These are phyloP conservation scores for Penicillium rolfsii DNA, from an alignment of 2,329 filamentous ascomycete species.

Conservation along the genomic window DNA sequence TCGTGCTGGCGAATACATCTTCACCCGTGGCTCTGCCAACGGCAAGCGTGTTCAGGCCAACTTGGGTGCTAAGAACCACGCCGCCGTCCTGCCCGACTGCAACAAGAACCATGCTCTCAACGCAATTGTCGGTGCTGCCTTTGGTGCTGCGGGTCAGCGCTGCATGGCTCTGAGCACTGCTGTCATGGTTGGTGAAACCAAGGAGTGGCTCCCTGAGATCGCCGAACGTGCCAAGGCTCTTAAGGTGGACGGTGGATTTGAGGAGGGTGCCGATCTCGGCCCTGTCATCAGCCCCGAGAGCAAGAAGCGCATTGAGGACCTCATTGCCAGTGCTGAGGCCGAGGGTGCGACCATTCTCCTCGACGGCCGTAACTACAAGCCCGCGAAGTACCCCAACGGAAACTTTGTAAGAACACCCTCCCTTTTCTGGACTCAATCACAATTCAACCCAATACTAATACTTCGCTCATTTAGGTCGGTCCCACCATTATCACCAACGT, in stretches of 20 bases:
- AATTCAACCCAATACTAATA: background rate
- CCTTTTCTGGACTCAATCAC: background rate
- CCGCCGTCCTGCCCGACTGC: slow-evolving; percentile 67
- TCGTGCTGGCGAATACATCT: slow-evolving; percentile 71
- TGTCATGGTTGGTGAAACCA: slow-evolving; percentile 67
- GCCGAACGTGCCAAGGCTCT: slow-evolving; percentile 64
- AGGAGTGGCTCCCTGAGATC: slow-evolving; percentile 67
- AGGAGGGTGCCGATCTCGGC: slow-evolving; percentile 65
- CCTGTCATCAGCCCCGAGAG: slow-evolving; percentile 66
- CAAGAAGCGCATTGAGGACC: slow-evolving; percentile 64
- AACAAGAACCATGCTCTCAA: slow-evolving; percentile 71
- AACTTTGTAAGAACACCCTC: slow-evolving; percentile 60
- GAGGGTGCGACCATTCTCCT: slow-evolving; percentile 67
- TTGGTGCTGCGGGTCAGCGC: slow-evolving; percentile 69
- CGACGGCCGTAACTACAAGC: slow-evolving; percentile 64
- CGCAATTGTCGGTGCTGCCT: slow-evolving; percentile 68
- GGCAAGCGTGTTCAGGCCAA: slow-evolving; percentile 73
- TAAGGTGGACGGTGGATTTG: slow-evolving; percentile 65
- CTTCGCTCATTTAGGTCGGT: slow-evolving; percentile 51
- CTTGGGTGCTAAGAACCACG: slow-evolving; percentile 71
- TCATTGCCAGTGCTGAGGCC: slow-evolving; percentile 64
- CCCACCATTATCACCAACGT: slow-evolving; percentile 69
- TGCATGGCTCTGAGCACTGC: slow-evolving; percentile 71
- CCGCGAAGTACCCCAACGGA: slow-evolving; percentile 66
- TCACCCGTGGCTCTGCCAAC: slow-evolving; percentile 67